Percentiles rank a stretch among this genome's conserved stretches.
Conservation (phyloP, 2,329 filamentous ascomycete genomes). For the Diaporthe batatas region DNA sequence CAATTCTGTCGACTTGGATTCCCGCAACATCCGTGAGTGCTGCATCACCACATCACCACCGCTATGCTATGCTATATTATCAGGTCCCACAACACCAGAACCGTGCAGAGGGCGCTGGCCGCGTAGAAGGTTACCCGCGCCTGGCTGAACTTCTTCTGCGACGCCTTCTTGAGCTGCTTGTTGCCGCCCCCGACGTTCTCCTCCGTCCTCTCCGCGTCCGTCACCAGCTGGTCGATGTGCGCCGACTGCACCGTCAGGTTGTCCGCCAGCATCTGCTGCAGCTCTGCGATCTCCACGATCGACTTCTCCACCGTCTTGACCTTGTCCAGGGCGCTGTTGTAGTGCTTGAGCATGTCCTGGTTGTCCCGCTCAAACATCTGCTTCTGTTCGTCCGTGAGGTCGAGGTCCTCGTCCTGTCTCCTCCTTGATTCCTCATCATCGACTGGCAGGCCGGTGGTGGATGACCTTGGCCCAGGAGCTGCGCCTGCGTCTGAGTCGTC, state of each 20-base stretch:
- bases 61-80: constrained; percentile 57
- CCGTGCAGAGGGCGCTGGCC: constrained; percentile 80
- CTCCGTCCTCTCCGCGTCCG: constrained; percentile 83
- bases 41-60: neutral
- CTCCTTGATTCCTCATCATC: constrained; percentile 45
- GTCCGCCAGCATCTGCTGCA: constrained; percentile 89
- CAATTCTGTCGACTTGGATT: neutral
- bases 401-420: constrained; percentile 54
- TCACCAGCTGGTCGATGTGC: constrained; percentile 88
- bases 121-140: constrained; percentile 85
- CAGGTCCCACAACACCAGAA: constrained; percentile 83
- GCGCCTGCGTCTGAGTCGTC: constrained; percentile 3
- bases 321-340: constrained; percentile 93
- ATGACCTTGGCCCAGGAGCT: constrained; percentile 22
- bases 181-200: constrained; percentile 93
- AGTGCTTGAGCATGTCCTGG: constrained; percentile 91
- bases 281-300: constrained; percentile 89
- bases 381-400: constrained; percentile 85
- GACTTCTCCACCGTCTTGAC: constrained; percentile 93
- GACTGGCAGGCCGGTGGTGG: constrained; percentile 20
- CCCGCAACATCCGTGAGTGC: neutral
- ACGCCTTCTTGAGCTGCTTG: constrained; percentile 88
- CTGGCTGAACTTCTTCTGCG: constrained; percentile 73
- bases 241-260: constrained; percentile 89
- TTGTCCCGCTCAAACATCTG: constrained; percentile 96